phyloP scores from a whole-genome alignment of 345 rosid genomes.

The Rhizophora apiculata region DNA sequence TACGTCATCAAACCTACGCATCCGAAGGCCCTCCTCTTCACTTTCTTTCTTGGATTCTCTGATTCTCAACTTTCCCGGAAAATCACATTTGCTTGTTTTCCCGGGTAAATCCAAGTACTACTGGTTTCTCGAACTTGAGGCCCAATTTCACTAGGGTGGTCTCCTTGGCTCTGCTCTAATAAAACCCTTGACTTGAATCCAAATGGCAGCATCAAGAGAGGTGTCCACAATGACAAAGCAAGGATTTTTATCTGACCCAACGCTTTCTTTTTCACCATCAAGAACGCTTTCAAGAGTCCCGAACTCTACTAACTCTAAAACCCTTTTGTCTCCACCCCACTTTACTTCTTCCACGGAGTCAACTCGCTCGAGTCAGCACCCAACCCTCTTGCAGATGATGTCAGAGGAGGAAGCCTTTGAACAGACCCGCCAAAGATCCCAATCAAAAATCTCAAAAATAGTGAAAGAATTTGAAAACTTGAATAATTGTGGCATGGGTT shows the following conservation, averaged over 20 bases:
- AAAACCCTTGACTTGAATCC: background rate
- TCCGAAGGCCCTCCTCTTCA: slow-evolving; percentile 30
- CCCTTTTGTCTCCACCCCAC: slow-evolving; percentile 41
- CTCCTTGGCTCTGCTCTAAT: background rate
- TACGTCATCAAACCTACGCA: slow-evolving; percentile 10
- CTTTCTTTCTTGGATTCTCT: slow-evolving; percentile 42
- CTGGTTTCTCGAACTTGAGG: background rate
- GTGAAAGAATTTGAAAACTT: slow-evolving; percentile 54
- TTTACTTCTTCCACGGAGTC: slow-evolving; percentile 21
- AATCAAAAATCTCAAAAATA: slow-evolving; percentile 54
- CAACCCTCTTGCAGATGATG: slow-evolving; percentile 92
- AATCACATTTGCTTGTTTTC: background rate
- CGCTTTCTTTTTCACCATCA: slow-evolving; percentile 67
- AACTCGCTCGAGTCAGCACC: slow-evolving; percentile 28
- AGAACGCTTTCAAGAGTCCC: slow-evolving; percentile 33
- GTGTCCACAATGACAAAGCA: slow-evolving; percentile 79
- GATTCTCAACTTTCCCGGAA: slow-evolving; percentile 14
- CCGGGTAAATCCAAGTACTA: slow-evolving; percentile 8
- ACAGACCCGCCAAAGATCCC: slow-evolving; percentile 44
- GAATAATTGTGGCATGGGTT: slow-evolving; percentile 31
- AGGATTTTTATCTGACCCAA: slow-evolving; percentile 67
- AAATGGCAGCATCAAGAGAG: slow-evolving; percentile 66
- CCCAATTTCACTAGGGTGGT: background rate
- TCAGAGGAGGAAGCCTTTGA: slow-evolving; percentile 60
- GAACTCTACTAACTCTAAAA: slow-evolving; percentile 34